These are phyloP conservation scores for Naganishia randhawae DNA, from an alignment of 768 basidiomycete genomes.

Conservation along the genomic window DNA sequence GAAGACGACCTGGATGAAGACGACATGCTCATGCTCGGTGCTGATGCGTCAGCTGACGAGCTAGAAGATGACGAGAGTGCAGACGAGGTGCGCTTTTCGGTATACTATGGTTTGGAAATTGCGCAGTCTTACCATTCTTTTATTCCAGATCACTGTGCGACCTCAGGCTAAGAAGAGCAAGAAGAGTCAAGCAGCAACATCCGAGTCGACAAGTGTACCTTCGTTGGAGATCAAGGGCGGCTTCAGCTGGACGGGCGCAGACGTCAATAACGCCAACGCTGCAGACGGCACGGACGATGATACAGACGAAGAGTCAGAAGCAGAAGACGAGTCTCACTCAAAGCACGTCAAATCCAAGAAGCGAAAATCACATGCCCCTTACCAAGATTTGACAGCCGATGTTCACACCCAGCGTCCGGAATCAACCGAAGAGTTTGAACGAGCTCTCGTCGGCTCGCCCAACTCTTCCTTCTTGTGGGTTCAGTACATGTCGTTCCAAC, in stretches of 20 bases:
- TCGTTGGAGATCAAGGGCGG: constrained; percentile 37
- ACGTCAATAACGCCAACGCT: constrained; percentile 22
- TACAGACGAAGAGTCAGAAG: constrained; percentile 38
- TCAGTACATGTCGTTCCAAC: constrained; percentile 98
- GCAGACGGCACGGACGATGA: constrained; percentile 58
- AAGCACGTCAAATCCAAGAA: constrained; percentile 63
- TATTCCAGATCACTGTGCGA: constrained; percentile 28
- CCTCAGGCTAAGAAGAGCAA: constrained; percentile 52
- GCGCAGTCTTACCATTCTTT: neutral
- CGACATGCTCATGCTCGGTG: constrained; percentile 41
- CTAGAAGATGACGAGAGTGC: constrained; percentile 35
- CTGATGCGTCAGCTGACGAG: constrained; percentile 35
- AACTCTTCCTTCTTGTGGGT: constrained; percentile 98
- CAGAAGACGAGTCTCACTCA: constrained; percentile 52
- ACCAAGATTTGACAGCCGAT: constrained; percentile 63
- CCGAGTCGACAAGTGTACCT: constrained; percentile 12
- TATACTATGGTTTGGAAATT: neutral
- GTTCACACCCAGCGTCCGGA: constrained; percentile 81
- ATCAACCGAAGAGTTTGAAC: constrained; percentile 91
- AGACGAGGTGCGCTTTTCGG: constrained; percentile 24
- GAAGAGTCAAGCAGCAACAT: constrained; percentile 20
- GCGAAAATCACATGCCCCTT: constrained; percentile 62
- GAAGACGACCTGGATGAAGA: constrained; percentile 43
- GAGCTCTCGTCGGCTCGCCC: constrained; percentile 83
- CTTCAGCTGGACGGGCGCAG: constrained; percentile 48